phyloP scores from a whole-genome alignment of 371 early-diverging fungal genomes.

The Chytridium lagenaria region DNA sequence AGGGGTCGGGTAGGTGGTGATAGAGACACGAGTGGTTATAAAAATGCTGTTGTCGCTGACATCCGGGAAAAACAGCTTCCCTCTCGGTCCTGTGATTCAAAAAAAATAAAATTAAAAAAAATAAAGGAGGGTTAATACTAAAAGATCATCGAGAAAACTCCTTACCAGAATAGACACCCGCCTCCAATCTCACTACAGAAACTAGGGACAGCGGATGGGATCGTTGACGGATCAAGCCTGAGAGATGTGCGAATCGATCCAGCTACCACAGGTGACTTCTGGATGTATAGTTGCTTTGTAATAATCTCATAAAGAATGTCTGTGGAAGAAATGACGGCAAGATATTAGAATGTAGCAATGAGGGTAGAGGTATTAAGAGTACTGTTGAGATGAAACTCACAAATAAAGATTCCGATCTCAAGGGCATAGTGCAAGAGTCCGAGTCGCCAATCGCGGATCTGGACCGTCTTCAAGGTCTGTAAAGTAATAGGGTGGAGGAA shows the following conservation, averaged over 20 bases:
- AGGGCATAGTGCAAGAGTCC: slow-evolving; percentile 38
- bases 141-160: neutral
- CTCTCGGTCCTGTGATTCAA: slow-evolving; percentile 29
- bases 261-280: neutral
- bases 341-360: too few relatives aligned
- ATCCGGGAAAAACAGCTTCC: slow-evolving; percentile 31
- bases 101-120: too few relatives aligned
- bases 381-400: neutral
- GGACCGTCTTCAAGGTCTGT: slow-evolving; percentile 36
- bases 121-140: neutral
- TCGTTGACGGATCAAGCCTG: neutral
- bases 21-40: slow-evolving; percentile 41
- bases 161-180: neutral
- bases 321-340: neutral
- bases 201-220: neutral
- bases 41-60: slow-evolving; percentile 39
- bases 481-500: too few relatives aligned
- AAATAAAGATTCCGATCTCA: slow-evolving; percentile 34
- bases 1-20: slow-evolving; percentile 33
- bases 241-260: neutral
- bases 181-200: neutral
- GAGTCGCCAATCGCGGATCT: slow-evolving; percentile 42
- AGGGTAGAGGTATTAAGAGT: too few relatives aligned
- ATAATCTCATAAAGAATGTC: slow-evolving; percentile 41
- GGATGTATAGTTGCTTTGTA: slow-evolving; percentile 35